Base-by-base conservation (phyloP, 305 asterid genomes). In the Fraxinus floribunda region DNA sequence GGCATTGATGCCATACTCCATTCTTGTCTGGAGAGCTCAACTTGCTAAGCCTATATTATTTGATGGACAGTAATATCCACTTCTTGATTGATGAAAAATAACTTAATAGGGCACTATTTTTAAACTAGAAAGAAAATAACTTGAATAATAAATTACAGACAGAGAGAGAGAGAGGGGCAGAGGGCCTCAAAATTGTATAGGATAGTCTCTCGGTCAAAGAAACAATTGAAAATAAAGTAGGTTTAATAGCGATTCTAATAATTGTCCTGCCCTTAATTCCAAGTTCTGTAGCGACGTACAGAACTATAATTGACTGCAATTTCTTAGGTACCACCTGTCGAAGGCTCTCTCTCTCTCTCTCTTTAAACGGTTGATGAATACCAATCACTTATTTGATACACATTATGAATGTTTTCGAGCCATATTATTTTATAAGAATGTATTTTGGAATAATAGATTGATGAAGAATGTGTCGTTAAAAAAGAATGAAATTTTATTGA, bases 221-320 rank as follows among this genome's bases (percentile, higher is more conserved):
- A 87, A 87, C 91, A 87, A 72, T 84, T 88, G 90, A 60, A 86
- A 87, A 87, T 87, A 89, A 89, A 89, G 92, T 79, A 75, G 8
- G 36, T 87, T 89, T 79, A 85, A 86, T 87, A 80, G 86, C 79
- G 86, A 66, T 81, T 84, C 85, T 81, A 89, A 88, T 89, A 79
- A 89, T 89, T 89, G 90, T 81, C 86, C 90, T 75, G 78, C 78
- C 81, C 81, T 41, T 68, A 38, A 81, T 57, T 80, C 83, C 30
- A 77, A 78, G 86, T 74, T 7, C 71, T 24, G 6, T 84, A 83
- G 85, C 39, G 78, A 32, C 71, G 72, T 83, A 82, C 66, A 44
- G 85, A 80, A 87, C 85, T 75, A 80, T 52, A 66, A 15, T 1
- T 20, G 39, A 71, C 9, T 32, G 35, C 76, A 3, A n/a, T 71